A percentile compares a stretch with the other conserved stretches of the same genome.
These are phyloP conservation scores for Penicillium desertorum DNA, from an alignment of 495 filamentous ascomycete species.

Conservation along the genomic window DNA sequence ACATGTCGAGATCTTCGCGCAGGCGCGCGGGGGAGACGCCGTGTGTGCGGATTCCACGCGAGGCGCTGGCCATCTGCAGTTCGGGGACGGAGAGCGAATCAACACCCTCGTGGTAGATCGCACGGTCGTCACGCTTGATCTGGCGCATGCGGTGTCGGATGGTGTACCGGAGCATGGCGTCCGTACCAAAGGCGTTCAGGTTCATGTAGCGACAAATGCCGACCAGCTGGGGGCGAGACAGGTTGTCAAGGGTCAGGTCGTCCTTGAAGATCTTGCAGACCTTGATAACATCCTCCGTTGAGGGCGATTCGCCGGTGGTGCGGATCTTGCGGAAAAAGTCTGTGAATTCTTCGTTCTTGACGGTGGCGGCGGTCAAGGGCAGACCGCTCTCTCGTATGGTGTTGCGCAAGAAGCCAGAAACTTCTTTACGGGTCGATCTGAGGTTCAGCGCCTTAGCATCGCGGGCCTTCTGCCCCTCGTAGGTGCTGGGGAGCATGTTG, in stretches of 20 bases:
- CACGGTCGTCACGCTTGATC: conserved; percentile 96
- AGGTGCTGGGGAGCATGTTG: conserved; percentile 94
- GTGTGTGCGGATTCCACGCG: conserved; percentile 88
- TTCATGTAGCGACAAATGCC: conserved; percentile 99
- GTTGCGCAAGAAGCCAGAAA: conserved; percentile 84
- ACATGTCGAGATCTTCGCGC: conserved; percentile 88
- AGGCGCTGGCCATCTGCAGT: conserved; percentile 85
- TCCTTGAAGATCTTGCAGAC: conserved; percentile 99
- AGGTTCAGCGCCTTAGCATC: conserved; percentile 82
- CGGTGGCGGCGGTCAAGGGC: conserved; percentile 78
- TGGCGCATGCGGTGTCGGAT: conserved; percentile 97
- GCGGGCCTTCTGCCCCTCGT: conserved; percentile 86
- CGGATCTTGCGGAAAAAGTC: conserved; percentile 97
- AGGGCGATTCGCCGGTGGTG: conserved; percentile 84
- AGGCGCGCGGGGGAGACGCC: conserved; percentile 83
- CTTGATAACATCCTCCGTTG: conserved; percentile 89
- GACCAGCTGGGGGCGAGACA: conserved; percentile 92
- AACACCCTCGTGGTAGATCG: conserved; percentile 93
- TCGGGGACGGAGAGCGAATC: conserved; percentile 90
- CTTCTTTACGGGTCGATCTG: conserved; percentile 86
- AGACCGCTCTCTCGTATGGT: conserved; percentile 92
- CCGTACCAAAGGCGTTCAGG: conserved; percentile 92
- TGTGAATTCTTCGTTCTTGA: conserved; percentile 92
- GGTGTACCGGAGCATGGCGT: conserved; percentile 96
- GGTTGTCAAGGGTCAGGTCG: conserved; percentile 94